Evolutionary conservation across 2,329 filamentous ascomycete species (phyloP).

Genomic region (Fusarium sp.): DNA sequence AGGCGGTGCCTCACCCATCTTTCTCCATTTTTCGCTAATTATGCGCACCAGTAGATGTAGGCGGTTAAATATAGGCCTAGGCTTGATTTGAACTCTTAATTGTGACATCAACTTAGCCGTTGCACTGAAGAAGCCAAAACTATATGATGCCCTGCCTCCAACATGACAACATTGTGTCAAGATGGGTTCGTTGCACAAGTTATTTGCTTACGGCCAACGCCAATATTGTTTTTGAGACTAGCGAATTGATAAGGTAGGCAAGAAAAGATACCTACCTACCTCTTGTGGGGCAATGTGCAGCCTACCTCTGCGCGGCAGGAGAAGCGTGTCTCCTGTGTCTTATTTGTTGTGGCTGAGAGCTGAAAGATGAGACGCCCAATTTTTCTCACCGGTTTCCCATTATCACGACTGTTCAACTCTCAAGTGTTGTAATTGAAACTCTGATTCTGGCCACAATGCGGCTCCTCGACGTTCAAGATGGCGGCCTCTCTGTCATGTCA

Average conservation of each 20-base stretch:
- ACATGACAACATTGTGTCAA: background rate
- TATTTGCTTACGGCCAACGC: background rate
- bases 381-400: background rate
- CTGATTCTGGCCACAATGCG: background rate
- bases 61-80: background rate
- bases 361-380: background rate
- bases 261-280: too few species aligned
- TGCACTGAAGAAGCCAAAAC: background rate
- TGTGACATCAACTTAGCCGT: background rate
- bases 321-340: background rate
- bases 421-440: background rate
- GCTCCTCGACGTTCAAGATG: constrained; percentile 8
- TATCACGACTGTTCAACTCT: background rate
- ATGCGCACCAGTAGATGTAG: constrained; percentile 29
- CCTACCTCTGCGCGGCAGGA: background rate
- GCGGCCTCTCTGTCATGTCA: background rate
- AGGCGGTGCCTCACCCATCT: background rate
- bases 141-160: background rate
- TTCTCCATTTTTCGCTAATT: background rate
- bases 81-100: background rate
- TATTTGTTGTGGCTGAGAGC: background rate
- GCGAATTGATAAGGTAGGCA: too few species aligned
- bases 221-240: too few species aligned
- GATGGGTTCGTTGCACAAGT: background rate
- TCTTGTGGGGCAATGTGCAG: background rate